A percentile compares a stretch with the other conserved stretches of the same genome.
Evolutionary conservation across 495 filamentous ascomycete species (phyloP).

Genomic region (Astrothelium macrocarpum): DNA sequence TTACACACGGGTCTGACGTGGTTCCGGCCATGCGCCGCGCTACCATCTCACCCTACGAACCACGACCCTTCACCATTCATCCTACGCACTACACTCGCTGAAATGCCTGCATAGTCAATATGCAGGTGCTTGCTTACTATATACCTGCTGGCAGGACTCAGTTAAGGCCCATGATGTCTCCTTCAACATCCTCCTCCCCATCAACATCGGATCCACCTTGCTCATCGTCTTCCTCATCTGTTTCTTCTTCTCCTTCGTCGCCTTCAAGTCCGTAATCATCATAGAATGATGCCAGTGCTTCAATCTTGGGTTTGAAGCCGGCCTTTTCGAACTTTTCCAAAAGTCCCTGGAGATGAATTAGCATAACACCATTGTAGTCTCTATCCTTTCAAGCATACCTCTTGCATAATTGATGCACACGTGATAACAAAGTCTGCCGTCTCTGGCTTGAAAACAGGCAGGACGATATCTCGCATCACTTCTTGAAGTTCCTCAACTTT

Average conservation of each 20-base stretch:
- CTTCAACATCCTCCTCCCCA: constrained; percentile 28
- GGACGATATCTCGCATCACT: constrained; percentile 62
- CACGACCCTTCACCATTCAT: neutral
- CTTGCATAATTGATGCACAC: constrained; percentile 74
- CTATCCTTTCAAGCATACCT: constrained; percentile 45
- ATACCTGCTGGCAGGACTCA: neutral
- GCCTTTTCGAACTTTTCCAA: constrained; percentile 58
- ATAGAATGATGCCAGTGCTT: constrained; percentile 69
- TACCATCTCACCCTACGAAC: neutral
- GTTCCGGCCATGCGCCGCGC: neutral
- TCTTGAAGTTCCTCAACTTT: constrained; percentile 65
- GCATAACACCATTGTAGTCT: neutral
- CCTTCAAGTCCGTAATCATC: constrained; percentile 81
- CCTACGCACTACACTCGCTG: neutral
- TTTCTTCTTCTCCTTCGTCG: constrained; percentile 47
- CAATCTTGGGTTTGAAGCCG: constrained; percentile 69
- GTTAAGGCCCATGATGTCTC: too few relatives aligned
- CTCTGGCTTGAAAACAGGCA: constrained; percentile 67
- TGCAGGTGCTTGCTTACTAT: neutral
- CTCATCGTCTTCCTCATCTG: constrained; percentile 40
- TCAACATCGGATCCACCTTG: constrained; percentile 36
- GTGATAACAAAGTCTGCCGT: constrained; percentile 78
- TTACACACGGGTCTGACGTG: neutral
- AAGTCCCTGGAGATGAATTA: constrained; percentile 45
- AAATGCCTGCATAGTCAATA: neutral